Evolutionary conservation across 2,329 filamentous ascomycete genomes (phyloP).

Genomic region (Exophiala bonariae): DNA sequence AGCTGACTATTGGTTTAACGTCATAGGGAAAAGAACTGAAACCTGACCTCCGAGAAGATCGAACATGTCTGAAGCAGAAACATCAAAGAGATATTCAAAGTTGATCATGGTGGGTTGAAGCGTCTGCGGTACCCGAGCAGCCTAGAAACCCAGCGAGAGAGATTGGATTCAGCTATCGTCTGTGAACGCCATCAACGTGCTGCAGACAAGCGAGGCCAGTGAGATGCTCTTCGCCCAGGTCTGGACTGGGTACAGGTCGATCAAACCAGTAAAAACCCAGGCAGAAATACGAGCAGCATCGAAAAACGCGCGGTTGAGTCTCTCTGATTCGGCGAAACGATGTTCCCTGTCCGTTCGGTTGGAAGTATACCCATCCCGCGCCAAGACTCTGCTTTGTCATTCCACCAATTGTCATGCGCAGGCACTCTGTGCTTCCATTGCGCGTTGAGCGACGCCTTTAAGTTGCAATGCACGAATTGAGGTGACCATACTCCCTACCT

Average conservation of each 20-base stretch:
- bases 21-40: neutral
- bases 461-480: too few species aligned
- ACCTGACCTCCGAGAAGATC: neutral
- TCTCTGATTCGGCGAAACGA: constrained; percentile 8
- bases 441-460: neutral
- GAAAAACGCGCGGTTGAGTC: neutral
- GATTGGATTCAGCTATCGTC: constrained; percentile 1
- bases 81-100: neutral
- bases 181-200: constrained; percentile 1
- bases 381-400: neutral
- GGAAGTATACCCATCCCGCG: neutral
- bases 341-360: neutral
- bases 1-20: neutral
- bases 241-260: neutral
- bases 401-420: too few species aligned
- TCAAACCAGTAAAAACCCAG: neutral
- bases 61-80: neutral
- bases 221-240: neutral
- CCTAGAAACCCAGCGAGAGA: neutral
- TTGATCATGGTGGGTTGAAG: too few species aligned
- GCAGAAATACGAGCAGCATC: too few species aligned
- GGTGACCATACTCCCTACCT: too few species aligned
- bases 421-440: too few species aligned
- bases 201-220: constrained; percentile 1
- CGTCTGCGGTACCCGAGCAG: neutral